phyloP scores from a whole-genome alignment of 805 yeast genomes.

The Yamadazyma sp. region DNA sequence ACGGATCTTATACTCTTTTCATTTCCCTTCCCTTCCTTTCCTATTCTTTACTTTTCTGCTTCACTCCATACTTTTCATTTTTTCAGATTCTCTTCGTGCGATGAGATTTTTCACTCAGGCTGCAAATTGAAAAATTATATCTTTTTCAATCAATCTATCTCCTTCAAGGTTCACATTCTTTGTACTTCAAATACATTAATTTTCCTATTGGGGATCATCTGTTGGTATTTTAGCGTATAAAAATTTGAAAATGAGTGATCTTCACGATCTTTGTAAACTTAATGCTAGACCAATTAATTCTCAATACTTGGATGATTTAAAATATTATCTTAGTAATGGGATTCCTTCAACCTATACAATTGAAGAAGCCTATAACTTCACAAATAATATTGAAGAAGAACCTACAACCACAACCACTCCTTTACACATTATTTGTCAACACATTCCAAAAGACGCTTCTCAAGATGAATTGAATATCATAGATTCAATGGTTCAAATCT shows the following conservation, averaged over 20 bases:
- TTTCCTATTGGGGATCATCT: too few relatives aligned
- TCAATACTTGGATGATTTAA: constrained; percentile 43
- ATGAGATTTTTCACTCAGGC: too few relatives aligned
- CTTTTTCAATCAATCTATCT: too few relatives aligned
- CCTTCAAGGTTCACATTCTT: too few relatives aligned
- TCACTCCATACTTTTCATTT: too few relatives aligned
- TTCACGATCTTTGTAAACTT: constrained; percentile 62
- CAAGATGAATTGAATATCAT: constrained; percentile 45
- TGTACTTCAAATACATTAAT: too few relatives aligned
- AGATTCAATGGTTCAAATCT: constrained; percentile 52
- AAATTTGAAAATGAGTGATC: constrained; percentile 58
- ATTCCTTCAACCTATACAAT: constrained; percentile 81
- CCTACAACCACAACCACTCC: constrained; percentile 72
- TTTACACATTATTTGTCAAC: constrained; percentile 62
- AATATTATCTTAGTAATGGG: constrained; percentile 52
- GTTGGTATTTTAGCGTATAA: too few relatives aligned
- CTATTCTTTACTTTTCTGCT: too few relatives aligned
- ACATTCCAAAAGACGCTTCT: constrained; percentile 44
- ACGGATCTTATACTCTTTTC: too few relatives aligned
- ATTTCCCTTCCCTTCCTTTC: too few relatives aligned
- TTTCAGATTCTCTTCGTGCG: too few relatives aligned
- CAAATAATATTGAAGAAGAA: constrained; percentile 37
- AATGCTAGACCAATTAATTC: constrained; percentile 49
- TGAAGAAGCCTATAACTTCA: constrained; percentile 67
- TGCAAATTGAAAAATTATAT: too few relatives aligned